Evolutionary conservation across 2,329 filamentous ascomycete genomes (phyloP).

Genomic region (Talaromyces funiculosus): DNA sequence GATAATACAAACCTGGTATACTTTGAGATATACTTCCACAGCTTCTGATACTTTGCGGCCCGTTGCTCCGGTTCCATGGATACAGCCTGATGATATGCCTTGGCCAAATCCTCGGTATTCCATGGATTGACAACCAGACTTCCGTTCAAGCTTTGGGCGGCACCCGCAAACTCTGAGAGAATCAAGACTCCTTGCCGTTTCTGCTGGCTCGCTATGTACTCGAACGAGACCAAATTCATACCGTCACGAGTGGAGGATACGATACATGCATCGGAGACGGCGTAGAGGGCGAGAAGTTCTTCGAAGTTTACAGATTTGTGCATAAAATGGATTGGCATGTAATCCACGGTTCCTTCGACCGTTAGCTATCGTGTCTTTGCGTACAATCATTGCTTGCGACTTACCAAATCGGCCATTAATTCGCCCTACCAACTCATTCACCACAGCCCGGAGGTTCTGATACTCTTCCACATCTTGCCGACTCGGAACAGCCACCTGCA

Average conservation of each 20-base stretch:
- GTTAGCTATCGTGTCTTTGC: neutral
- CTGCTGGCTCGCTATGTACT: conserved; percentile 92
- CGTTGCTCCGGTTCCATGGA: conserved; percentile 91
- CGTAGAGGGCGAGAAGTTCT: conserved; percentile 88
- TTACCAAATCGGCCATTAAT: conserved; percentile 90
- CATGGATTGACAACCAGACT: conserved; percentile 95
- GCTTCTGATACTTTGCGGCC: conserved; percentile 78
- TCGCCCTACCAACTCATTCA: conserved; percentile 92
- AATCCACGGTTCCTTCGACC: conserved; percentile 72
- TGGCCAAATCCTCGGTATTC: conserved; percentile 94
- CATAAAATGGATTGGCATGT: conserved; percentile 98
- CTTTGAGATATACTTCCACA: conserved; percentile 93
- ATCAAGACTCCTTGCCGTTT: conserved; percentile 90
- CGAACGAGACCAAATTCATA: conserved; percentile 98
- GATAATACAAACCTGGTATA: conserved; percentile 64
- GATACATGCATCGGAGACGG: conserved; percentile 84
- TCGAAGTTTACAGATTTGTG: conserved; percentile 95
- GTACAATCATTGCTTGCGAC: conserved; percentile 15
- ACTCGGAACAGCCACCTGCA: conserved; percentile 92
- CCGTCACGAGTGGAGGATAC: conserved; percentile 95
- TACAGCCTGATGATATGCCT: conserved; percentile 91
- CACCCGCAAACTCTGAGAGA: conserved; percentile 92
- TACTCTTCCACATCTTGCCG: conserved; percentile 97
- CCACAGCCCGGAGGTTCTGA: conserved; percentile 88
- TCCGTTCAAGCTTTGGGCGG: conserved; percentile 88